Percentiles rank a stretch among this genome's conserved stretches.
Evolutionary conservation across 768 basidiomycete genomes (phyloP).

Genomic region (Dentipellis sp.): DNA sequence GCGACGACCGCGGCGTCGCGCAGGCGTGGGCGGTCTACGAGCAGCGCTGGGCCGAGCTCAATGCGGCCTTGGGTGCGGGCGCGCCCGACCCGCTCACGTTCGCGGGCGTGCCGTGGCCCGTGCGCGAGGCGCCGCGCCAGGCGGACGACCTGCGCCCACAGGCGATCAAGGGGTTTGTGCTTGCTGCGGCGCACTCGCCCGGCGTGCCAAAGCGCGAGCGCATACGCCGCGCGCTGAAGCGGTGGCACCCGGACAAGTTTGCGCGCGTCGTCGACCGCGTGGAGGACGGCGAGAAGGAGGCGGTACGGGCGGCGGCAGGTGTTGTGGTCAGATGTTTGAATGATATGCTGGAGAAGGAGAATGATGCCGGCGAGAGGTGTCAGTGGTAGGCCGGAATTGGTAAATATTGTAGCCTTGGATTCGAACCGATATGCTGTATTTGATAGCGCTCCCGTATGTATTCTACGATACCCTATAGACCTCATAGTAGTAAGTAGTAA

Average conservation of each 20-base stretch:
- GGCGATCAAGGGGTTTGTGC: slow-evolving; percentile 50
- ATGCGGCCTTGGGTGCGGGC: slow-evolving; percentile 21
- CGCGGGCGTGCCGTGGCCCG: slow-evolving; percentile 65
- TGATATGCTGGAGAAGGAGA: slow-evolving; percentile 12
- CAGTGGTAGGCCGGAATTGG: too few species aligned
- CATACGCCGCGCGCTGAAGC: slow-evolving; percentile 53
- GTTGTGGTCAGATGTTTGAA: slow-evolving; percentile 43
- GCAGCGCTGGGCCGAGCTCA: slow-evolving; percentile 47
- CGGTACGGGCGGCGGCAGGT: slow-evolving; percentile 56
- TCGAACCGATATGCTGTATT: too few species aligned
- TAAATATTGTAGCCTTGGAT: too few species aligned
- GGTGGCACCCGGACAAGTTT: slow-evolving; percentile 82
- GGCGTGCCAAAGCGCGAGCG: slow-evolving; percentile 53
- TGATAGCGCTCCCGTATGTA: too few species aligned
- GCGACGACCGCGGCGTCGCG: slow-evolving; percentile 23
- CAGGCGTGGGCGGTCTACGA: slow-evolving; percentile 63
- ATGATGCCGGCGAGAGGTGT: not conserved
- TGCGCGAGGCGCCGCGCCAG: slow-evolving; percentile 30
- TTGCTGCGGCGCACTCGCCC: slow-evolving; percentile 56
- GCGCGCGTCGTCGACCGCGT: slow-evolving; percentile 46
- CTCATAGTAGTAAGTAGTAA: too few species aligned
- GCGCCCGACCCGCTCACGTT: slow-evolving; percentile 36
- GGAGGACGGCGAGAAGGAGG: slow-evolving; percentile 36
- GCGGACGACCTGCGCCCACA: slow-evolving; percentile 43
- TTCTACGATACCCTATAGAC: too few species aligned